A percentile compares a stretch with the other conserved stretches of the same genome.
Conservation (phyloP, 1,139 yeast genomes). For the Blastobotrys buckinghamii region DNA sequence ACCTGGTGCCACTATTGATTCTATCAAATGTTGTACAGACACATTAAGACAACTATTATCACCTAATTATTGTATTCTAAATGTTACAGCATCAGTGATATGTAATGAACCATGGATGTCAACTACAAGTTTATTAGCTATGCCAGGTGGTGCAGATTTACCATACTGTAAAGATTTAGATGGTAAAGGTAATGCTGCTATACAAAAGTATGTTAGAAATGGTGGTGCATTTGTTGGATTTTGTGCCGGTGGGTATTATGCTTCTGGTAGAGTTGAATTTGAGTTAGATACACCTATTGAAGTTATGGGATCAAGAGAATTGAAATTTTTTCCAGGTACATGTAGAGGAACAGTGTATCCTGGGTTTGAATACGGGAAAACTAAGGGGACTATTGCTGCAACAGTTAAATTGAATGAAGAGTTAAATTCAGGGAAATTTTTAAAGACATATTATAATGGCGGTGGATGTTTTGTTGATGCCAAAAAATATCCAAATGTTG, state of each 20-base stretch:
- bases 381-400: constrained; percentile 66
- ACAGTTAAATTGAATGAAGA: constrained; percentile 38
- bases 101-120: constrained; percentile 82
- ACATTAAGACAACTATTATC: constrained; percentile 70
- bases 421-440: constrained; percentile 18
- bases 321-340: constrained; percentile 73
- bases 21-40: constrained; percentile 78
- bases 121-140: constrained; percentile 70
- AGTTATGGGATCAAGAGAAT: constrained; percentile 78
- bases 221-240: constrained; percentile 86
- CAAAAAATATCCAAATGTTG: constrained; percentile 44
- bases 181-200: constrained; percentile 59
- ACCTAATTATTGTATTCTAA: constrained; percentile 80
- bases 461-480: constrained; percentile 85
- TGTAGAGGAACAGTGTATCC: constrained; percentile 75
- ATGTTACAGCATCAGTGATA: constrained; percentile 58
- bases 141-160: constrained; percentile 96
- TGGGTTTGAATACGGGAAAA: constrained; percentile 76
- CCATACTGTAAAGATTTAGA: constrained; percentile 70
- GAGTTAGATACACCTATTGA: constrained; percentile 71
- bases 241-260: constrained; percentile 96
- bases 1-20: constrained; percentile 81
- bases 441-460: constrained; percentile 65
- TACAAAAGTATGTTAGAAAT: constrained; percentile 56
- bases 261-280: constrained; percentile 71